Percentiles rank a stretch among this genome's conserved stretches.
Conservation (phyloP, 148 eudicot species). For the Camellia lanceoleosa region DNA sequence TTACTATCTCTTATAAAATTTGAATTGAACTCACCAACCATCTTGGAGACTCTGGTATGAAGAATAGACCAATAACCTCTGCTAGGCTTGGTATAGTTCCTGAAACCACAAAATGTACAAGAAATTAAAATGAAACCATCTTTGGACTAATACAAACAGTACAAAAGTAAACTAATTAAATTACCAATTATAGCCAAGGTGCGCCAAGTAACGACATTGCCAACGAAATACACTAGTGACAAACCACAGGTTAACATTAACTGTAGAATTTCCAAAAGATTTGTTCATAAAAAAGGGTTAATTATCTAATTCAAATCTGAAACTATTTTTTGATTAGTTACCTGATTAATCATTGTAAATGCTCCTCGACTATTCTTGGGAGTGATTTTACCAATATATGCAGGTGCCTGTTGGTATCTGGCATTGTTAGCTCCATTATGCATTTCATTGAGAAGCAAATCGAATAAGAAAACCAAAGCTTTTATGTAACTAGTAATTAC, state of each 20-base stretch:
- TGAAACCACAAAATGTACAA: background rate
- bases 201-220: slow-evolving; percentile 42
- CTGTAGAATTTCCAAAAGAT: slow-evolving; percentile 19
- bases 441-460: background rate
- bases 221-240: slow-evolving; percentile 35
- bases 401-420: slow-evolving; percentile 30
- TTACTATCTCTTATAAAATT: background rate
- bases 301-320: background rate
- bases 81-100: slow-evolving; percentile 19
- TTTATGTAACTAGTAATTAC: slow-evolving; percentile 19
- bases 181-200: slow-evolving; percentile 45
- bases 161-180: background rate
- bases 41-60: slow-evolving; percentile 36
- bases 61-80: slow-evolving; percentile 24
- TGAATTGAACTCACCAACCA: slow-evolving; percentile 21
- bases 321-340: background rate
- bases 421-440: background rate
- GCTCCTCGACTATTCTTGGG: slow-evolving; percentile 54
- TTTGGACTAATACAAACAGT: background rate
- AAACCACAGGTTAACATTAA: slow-evolving; percentile 31
- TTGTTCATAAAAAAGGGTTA: background rate
- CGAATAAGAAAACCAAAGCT: background rate
- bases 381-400: slow-evolving; percentile 51
- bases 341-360: slow-evolving; percentile 22
- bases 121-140: too few species aligned